Percentiles rank a stretch among this genome's conserved stretches.
These are phyloP conservation scores for Hanseniaspora meyeri DNA, from an alignment of 805 yeast species.

Conservation along the genomic window DNA sequence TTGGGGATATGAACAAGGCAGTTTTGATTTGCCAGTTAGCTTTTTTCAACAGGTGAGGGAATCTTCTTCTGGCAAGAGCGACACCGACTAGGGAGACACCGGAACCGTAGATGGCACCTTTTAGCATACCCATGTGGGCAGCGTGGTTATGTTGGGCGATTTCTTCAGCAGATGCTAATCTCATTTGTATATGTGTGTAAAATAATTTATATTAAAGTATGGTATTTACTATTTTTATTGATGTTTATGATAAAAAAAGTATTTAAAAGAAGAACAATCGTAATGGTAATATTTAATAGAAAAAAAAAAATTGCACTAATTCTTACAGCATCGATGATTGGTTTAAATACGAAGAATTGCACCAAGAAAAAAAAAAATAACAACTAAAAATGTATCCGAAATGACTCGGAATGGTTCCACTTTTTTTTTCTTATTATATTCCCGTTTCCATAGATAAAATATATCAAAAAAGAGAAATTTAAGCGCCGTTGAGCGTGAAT, in stretches of 20 bases:
- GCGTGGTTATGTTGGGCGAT: constrained; percentile 50
- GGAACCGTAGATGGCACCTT: constrained; percentile 49
- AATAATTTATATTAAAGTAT: background rate
- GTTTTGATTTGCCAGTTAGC: constrained; percentile 50
- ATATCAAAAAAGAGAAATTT: too few species aligned
- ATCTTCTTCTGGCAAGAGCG: constrained; percentile 37
- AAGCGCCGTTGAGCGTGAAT: too few species aligned
- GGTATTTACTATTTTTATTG: too few species aligned
- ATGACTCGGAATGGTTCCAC: background rate
- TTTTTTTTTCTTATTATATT: background rate
- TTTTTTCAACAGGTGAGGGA: constrained; percentile 33
- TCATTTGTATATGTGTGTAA: constrained; percentile 39
- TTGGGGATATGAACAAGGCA: constrained; percentile 57
- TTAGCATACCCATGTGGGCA: constrained; percentile 46
- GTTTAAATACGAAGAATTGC: too few species aligned
- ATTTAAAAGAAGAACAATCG: too few species aligned
- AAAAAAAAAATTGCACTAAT: too few species aligned
- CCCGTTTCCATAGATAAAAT: background rate
- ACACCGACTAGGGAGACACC: constrained; percentile 44
- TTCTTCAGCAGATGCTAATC: constrained; percentile 54
- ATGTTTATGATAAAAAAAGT: too few species aligned
- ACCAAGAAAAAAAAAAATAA: background rate
- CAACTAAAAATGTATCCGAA: background rate
- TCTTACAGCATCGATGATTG: too few species aligned
- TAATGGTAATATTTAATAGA: too few species aligned